Conservation (phyloP, 768 basidiomycete species). For the Lentinus tigrinus region DNA sequence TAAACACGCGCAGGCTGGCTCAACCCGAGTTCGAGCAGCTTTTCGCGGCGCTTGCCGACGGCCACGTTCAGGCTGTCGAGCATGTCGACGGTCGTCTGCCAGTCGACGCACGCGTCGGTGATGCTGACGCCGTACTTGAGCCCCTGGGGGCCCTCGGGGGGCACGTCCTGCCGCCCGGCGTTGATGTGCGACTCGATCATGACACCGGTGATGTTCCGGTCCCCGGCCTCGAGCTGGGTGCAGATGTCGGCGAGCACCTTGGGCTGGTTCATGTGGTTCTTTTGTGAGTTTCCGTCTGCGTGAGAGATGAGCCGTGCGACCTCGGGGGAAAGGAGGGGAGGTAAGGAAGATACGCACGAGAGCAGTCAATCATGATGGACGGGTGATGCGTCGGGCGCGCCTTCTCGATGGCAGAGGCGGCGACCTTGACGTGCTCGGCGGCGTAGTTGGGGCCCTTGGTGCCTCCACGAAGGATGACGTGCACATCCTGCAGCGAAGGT, state of each 20-base stretch:
- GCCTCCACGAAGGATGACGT: constrained; percentile 94
- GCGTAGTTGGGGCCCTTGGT: constrained; percentile 89
- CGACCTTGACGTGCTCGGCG: constrained; percentile 66
- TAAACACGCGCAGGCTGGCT: background rate
- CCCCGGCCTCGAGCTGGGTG: constrained; percentile 70
- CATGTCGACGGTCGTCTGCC: constrained; percentile 76
- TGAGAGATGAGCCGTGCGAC: background rate
- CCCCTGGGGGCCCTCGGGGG: constrained; percentile 56
- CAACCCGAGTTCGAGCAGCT: constrained; percentile 40
- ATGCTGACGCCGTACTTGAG: constrained; percentile 85
- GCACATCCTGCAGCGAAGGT: constrained; percentile 60
- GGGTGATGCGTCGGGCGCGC: constrained; percentile 51
- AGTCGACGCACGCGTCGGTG: constrained; percentile 91
- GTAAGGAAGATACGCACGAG: constrained; percentile 47
- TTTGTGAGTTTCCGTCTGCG: constrained; percentile 91
- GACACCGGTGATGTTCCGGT: constrained; percentile 80
- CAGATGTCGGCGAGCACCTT: constrained; percentile 72
- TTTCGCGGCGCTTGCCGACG: constrained; percentile 45
- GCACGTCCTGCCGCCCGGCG: constrained; percentile 88
- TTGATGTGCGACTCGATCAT: constrained; percentile 98
- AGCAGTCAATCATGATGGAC: constrained; percentile 87
- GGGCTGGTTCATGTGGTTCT: constrained; percentile 92
- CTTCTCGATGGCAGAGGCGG: constrained; percentile 63
- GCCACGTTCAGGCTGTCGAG: constrained; percentile 65
- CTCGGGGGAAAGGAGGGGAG: background rate